Evolutionary conservation across 2,329 filamentous ascomycete species (phyloP), one percentile per base, ranked within the genome.

Genomic region (Alternaria angustiovoidea): DNA sequence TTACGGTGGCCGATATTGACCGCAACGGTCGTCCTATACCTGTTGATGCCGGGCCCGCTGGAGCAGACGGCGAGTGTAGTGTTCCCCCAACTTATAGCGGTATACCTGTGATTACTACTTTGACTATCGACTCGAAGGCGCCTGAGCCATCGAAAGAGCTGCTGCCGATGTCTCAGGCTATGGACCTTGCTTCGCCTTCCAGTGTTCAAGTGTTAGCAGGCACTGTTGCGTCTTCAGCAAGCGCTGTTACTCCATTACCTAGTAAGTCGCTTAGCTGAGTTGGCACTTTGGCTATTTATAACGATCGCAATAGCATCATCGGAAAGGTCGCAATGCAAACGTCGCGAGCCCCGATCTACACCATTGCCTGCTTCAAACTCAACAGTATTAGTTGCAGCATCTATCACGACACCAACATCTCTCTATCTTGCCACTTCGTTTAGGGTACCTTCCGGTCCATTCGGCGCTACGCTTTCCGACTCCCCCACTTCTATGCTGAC

Each of bases 1-100:
- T 64, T n/a, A 51, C 55, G 16, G 47, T 62, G 47, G 54, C 60
- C 28, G 57, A 63, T 34, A 43, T 63, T 9, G 49, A 57, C 26
- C 28, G 51, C 2, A 53, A 60, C 2, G 55, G 62, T n/a, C 42
- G 30, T 36, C 24, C 26, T 47, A 48, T 64, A 12, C 39, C 62
- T 20, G 41, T 64, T 5, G 51, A 57, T 42, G 55, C 48, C 12
- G 51, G 49, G 7, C 41, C 54, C 2, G 55, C 43, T 11, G 44
- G 26, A 18, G 22, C 34, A 9, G 38, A 52, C 9, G 46, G 56
- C 30, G 22, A 59, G 18, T 62, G 59, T 32, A 42, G 43, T 20
- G 14, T 30, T 16, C 30, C 44, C 12, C 43, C 54, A 14, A 44
- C n/a, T 6, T 47, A 48, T 14, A 53, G 48, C 9, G 48, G 54